These are phyloP conservation scores for Triangularia setosa DNA, from an alignment of 2,329 filamentous ascomycete genomes.

Conservation along the genomic window DNA sequence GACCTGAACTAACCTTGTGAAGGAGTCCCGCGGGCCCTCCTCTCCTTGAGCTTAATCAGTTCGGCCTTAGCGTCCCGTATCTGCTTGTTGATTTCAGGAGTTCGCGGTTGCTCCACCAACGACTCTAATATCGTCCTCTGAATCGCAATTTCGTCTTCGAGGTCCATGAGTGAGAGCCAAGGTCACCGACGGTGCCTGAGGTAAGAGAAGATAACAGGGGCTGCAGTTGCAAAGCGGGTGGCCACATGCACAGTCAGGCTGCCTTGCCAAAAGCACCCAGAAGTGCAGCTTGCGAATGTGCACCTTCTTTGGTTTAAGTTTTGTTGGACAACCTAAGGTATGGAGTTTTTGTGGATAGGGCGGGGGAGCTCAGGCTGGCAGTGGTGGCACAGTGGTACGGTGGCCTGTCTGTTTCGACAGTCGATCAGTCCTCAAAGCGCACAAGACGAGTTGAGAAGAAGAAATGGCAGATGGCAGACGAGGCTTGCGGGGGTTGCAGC, in stretches of 20 bases:
- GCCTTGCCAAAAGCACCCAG: neutral
- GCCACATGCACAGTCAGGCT: constrained; percentile 1
- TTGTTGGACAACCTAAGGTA: neutral
- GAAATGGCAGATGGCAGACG: neutral
- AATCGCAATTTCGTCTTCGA: neutral
- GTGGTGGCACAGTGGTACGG: neutral
- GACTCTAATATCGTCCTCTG: neutral
- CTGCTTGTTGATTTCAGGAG: neutral
- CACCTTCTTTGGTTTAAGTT: neutral
- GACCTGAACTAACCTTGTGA: neutral
- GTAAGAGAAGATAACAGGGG: neutral
- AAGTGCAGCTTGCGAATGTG: neutral
- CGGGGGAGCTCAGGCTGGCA: neutral
- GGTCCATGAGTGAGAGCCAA: neutral
- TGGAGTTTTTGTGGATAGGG: neutral
- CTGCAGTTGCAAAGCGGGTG: neutral
- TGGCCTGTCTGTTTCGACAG: neutral
- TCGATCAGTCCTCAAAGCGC: neutral
- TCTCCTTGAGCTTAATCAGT: neutral
- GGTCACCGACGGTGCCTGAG: neutral
- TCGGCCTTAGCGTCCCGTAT: neutral
- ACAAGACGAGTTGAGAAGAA: neutral
- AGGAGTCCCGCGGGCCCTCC: neutral
- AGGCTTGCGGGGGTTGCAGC: constrained; percentile 1
- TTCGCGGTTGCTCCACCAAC: neutral